Evolutionary conservation across 371 early-diverging fungal genomes (phyloP).

Genomic region (Haplosporangium sp.): DNA sequence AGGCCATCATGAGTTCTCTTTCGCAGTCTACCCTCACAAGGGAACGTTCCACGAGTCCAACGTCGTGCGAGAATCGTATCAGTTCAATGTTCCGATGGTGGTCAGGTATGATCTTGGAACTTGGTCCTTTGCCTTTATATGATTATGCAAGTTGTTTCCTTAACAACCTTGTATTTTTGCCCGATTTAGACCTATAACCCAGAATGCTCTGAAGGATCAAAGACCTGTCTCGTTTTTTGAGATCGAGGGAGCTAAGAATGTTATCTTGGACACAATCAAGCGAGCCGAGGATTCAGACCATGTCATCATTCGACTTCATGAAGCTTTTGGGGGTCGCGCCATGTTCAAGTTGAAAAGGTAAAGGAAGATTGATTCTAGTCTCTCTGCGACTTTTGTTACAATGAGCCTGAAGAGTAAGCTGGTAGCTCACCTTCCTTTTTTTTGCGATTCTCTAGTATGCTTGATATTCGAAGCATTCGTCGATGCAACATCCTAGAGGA

Average conservation of each 20-base stretch:
- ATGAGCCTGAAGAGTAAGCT: neutral
- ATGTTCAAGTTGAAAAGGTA: conserved; percentile 70
- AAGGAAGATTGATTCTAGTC: neutral
- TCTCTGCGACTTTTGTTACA: neutral
- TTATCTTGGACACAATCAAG: conserved; percentile 92
- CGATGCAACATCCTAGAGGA: conserved; percentile 87
- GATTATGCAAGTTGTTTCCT: neutral
- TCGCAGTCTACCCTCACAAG: conserved; percentile 91
- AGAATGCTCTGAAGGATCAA: conserved; percentile 6
- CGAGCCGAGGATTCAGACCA: conserved; percentile 81
- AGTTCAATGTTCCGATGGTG: conserved; percentile 87
- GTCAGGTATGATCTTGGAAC: conserved; percentile 59
- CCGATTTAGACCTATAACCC: conserved; percentile 9
- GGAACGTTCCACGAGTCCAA: conserved; percentile 80
- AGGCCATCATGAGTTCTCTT: conserved; percentile 85
- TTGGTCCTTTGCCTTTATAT: neutral
- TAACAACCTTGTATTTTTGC: neutral
- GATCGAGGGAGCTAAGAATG: conserved; percentile 70
- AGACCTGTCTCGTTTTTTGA: conserved; percentile 61
- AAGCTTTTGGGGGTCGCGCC: conserved; percentile 92
- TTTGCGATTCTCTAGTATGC: conserved; percentile 35
- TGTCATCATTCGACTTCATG: conserved; percentile 88
- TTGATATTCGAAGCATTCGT: conserved; percentile 62
- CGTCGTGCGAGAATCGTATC: conserved; percentile 87
- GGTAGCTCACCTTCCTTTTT: neutral